Evolutionary conservation across 371 early-diverging fungal genomes (phyloP).

Genomic region (Mucor saturninus): DNA sequence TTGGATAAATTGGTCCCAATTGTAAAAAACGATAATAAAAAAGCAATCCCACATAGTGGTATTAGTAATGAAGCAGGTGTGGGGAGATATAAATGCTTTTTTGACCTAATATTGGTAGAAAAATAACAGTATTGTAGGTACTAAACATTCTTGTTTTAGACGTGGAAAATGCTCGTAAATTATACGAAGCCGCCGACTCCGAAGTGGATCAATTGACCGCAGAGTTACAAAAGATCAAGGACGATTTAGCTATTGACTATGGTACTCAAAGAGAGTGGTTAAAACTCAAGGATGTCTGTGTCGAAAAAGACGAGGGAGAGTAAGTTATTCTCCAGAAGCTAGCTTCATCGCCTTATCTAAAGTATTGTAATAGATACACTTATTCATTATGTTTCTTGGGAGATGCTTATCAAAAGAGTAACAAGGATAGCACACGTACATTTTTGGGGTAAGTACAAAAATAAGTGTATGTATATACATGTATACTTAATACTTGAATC

Average conservation of each 20-base stretch:
- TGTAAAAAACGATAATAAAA: conserved; percentile 2
- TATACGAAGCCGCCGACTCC: conserved; percentile 41
- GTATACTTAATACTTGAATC: neutral
- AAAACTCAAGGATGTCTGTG: conserved; percentile 70
- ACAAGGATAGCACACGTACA: conserved; percentile 57
- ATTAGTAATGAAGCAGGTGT: conserved; percentile 23
- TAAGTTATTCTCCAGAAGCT: conserved; percentile 43
- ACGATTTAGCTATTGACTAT: conserved; percentile 61
- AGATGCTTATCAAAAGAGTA: conserved; percentile 73
- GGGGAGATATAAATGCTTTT: neutral
- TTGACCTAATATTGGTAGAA: conserved; percentile 4
- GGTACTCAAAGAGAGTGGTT: conserved; percentile 67
- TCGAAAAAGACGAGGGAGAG: conserved; percentile 73
- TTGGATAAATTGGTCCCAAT: conserved; percentile 13
- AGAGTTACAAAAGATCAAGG: conserved; percentile 43
- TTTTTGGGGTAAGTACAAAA: conserved; percentile 70
- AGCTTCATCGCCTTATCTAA: neutral
- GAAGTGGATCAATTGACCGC: conserved; percentile 38
- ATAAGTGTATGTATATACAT: neutral
- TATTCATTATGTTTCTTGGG: conserved; percentile 87
- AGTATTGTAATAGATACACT: conserved; percentile 59
- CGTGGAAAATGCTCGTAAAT: conserved; percentile 40
- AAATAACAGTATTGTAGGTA: neutral
- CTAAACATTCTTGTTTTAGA: conserved; percentile 27
- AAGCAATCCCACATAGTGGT: neutral